A percentile compares a stretch with the other conserved stretches of the same genome.
These are phyloP conservation scores for Parietichytrium sp. DNA, from an alignment of 108 stramenopile species.

Conservation along the genomic window DNA sequence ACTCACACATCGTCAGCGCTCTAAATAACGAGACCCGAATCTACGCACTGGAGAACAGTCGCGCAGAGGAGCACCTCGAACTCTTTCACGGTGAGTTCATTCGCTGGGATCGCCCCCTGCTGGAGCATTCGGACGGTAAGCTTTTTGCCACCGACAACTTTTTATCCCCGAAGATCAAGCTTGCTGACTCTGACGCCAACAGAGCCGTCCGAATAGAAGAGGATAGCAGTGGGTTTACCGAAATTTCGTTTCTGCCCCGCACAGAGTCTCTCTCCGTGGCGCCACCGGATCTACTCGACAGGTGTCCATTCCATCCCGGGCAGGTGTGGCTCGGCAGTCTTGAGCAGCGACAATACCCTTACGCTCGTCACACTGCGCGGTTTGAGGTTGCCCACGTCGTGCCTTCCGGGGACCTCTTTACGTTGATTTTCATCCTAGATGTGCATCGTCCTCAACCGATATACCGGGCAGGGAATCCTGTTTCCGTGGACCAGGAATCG, in stretches of 20 bases:
- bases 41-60: constrained; percentile 6
- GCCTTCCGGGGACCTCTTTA: background rate
- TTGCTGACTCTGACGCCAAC: background rate
- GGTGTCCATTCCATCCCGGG: background rate
- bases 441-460: too few relatives aligned
- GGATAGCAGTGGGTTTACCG: background rate
- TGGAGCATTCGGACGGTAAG: background rate
- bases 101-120: background rate
- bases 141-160: background rate
- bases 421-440: too few relatives aligned
- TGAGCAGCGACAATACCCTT: background rate
- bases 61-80: background rate
- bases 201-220: background rate
- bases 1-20: background rate
- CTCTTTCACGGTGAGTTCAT: background rate
- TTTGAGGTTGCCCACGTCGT: background rate
- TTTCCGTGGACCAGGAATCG: background rate
- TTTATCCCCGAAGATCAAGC: background rate
- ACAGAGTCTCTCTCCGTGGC: background rate
- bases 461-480: too few relatives aligned
- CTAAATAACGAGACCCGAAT: background rate
- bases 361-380: background rate
- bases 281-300: background rate
- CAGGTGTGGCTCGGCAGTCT: background rate
- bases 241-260: background rate